Evolutionary conservation across 2,329 filamentous ascomycete genomes (phyloP), one percentile per base, ranked within the genome.

Genomic region (Aspergillus flavus): DNA sequence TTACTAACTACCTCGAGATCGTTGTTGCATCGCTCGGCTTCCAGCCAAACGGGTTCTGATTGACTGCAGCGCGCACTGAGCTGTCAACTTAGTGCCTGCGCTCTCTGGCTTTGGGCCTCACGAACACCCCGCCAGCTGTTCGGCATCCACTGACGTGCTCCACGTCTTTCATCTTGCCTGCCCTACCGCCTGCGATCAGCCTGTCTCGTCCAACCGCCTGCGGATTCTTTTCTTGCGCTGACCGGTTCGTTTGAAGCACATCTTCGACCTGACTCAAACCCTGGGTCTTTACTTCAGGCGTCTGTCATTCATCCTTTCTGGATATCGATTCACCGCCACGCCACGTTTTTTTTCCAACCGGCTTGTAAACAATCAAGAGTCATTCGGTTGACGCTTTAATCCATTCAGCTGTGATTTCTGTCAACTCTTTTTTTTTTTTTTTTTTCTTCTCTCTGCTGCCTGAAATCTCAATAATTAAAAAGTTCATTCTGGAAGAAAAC

Each of bases 1-100:
- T 45, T 36, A 36, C 34, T 6, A 36, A 36, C 14, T 6, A 36
- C 34, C 12, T 36, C 5, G 34, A 50, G 62, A 59, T 48, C 57
- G 52, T 66, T 64, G 68, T 64, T 62, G 66, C 64, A 61, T 62
- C 73, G 63, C 69, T 69, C 26, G 7, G 39, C 39, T n/a, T 52
- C 52, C 52, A 55, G 69, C 66, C 74, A 76, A 77, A 77, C 69
- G 76, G 73, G 68, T 32, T 58, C 55, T 60, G 63, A 63, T 58
- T 56, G 61, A 62, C 61, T 63, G 61, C 65, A 58, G 57, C 63
- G 26, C 46, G 59, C 61, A 66, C 59, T 68, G 66, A 65, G 67
- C 66, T 69, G 66, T 68, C 67, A 66, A 59, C 26, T 28, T 28
- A 28, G 26, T 28, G 26, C 26, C 26, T 28, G 56, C 61, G 45